Base-by-base conservation (phyloP, 331 rosid species). In the Rosa hybrid region DNA sequence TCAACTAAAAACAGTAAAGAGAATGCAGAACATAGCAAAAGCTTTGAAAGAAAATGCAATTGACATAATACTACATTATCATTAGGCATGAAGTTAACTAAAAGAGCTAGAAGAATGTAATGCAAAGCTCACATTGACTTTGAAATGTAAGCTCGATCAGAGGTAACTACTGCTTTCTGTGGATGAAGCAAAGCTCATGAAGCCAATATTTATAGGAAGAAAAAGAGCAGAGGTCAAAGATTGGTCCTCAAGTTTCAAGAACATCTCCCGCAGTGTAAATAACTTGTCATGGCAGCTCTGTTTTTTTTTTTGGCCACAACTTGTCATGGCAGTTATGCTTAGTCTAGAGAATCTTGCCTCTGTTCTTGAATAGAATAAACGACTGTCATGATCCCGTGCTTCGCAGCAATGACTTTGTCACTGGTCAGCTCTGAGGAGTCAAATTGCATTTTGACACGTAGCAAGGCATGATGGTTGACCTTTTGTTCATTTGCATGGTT, bases 211-310 rank as follows among this genome's bases (percentile, higher is more conserved):
- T 16, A 59, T 27, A 17, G 38, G 16, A 27, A 46, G 20, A 20
- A 51, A 42, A 44, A 42, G 74, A 42, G 50, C 16, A 42, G 72
- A 39, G 21, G n/a, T 30, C 70, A 64, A 34, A 64, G 44, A 30
- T 27, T 68, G 72, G 49, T 39, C 25, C 13, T 17, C 48, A 39
- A 68, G 46, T 46, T 48, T 49, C 17, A n/a, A 23, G 39, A 48
- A 18, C 76, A 48, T 72, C 49, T 25, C 12, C 39, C 4, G 4
- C 18, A 11, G 62, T 64, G n/a, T 49, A 48, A 48, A 0, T 27
- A 77, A 77, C 80, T 64, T 77, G 63, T 65, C 30, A 20, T 62
- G 54, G n/a, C 59, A 62, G 79, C 45, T 75, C 54, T 23, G 2
- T 62, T 63, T 20, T 20, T 18, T 54, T 12, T 60, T 10, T 60